A percentile compares a stretch with the other conserved stretches of the same genome.
Evolutionary conservation across 1,284 basidiomycete species (phyloP).

Genomic region (Apiotrichum laibachii): DNA sequence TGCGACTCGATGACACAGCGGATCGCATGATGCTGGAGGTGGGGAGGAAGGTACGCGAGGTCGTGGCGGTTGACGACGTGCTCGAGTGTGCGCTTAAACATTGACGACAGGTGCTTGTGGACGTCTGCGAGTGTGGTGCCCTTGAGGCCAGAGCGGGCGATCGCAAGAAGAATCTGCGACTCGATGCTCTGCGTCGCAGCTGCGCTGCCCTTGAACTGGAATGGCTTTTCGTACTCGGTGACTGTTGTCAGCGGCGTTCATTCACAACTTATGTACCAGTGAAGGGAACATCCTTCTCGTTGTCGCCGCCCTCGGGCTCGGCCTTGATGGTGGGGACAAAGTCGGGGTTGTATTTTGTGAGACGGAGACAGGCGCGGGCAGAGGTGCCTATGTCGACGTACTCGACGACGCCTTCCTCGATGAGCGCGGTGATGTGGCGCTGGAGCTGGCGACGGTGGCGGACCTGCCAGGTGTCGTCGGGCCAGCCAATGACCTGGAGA

Average conservation of each 20-base stretch:
- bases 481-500: constrained; percentile 22
- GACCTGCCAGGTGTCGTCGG: constrained; percentile 12
- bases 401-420: constrained; percentile 35
- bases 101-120: constrained; percentile 14
- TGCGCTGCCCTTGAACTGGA: constrained; percentile 13
- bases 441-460: constrained; percentile 33
- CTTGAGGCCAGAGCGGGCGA: constrained; percentile 20
- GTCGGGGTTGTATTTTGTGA: constrained; percentile 44
- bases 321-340: constrained; percentile 7
- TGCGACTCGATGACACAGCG: constrained; percentile 34
- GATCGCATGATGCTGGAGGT: constrained; percentile 30
- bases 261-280: neutral
- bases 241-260: constrained; percentile 10
- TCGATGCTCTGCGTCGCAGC: constrained; percentile 27
- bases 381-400: constrained; percentile 34
- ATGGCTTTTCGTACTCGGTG: constrained; percentile 16
- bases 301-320: neutral
- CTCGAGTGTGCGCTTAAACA: constrained; percentile 39
- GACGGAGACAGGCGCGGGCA: constrained; percentile 32
- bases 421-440: constrained; percentile 31
- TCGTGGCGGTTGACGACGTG: constrained; percentile 34
- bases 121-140: constrained; percentile 33
- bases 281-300: constrained; percentile 2
- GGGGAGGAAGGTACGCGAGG: constrained; percentile 26
- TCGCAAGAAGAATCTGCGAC: constrained; percentile 26